Percentiles rank a stretch among this genome's conserved stretches.
phyloP scores from a whole-genome alignment of 768 basidiomycete genomes.

The Pholiota microspora region DNA sequence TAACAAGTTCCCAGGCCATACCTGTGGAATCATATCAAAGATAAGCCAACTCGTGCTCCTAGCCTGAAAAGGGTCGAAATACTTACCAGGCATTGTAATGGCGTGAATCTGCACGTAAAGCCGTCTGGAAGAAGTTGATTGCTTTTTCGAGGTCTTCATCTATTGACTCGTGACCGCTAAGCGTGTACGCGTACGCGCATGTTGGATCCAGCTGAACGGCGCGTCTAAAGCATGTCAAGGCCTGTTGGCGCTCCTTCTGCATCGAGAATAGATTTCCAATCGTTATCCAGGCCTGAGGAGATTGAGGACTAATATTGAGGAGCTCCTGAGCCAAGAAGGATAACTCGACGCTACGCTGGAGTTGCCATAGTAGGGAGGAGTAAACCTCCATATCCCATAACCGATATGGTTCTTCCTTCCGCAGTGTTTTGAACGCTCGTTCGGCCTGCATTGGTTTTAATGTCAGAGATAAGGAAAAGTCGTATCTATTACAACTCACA shows the following conservation, averaged over 20 bases:
- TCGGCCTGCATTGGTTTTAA: conserved; percentile 63
- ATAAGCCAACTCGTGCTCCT: conserved; percentile 23
- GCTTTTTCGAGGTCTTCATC: conserved; percentile 95
- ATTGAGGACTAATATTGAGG: conserved; percentile 77
- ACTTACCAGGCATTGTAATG: conserved; percentile 98
- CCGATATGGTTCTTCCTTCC: conserved; percentile 86
- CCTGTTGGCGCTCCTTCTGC: conserved; percentile 91
- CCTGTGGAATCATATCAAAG: conserved; percentile 51
- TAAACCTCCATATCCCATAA: conserved; percentile 94
- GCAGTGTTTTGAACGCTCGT: conserved; percentile 80
- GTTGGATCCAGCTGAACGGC: conserved; percentile 86
- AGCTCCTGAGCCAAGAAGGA: conserved; percentile 94
- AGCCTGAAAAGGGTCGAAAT: conserved; percentile 11
- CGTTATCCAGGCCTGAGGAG: conserved; percentile 92
- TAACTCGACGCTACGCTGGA: conserved; percentile 78
- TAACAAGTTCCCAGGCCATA: conserved; percentile 99
- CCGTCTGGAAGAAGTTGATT: conserved; percentile 87
- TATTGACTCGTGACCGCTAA: conserved; percentile 95
- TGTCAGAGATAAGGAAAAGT: conserved; percentile 24
- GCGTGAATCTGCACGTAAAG: conserved; percentile 85
- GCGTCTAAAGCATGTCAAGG: conserved; percentile 90
- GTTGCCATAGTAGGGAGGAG: conserved; percentile 95
- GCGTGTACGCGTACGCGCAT: conserved; percentile 93
- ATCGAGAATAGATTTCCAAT: conserved; percentile 95
- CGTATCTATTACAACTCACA: conserved; percentile 49